These are phyloP conservation scores for Pyrenochaeta sp. DNA, from an alignment of 2,329 filamentous ascomycete genomes.

Conservation along the genomic window DNA sequence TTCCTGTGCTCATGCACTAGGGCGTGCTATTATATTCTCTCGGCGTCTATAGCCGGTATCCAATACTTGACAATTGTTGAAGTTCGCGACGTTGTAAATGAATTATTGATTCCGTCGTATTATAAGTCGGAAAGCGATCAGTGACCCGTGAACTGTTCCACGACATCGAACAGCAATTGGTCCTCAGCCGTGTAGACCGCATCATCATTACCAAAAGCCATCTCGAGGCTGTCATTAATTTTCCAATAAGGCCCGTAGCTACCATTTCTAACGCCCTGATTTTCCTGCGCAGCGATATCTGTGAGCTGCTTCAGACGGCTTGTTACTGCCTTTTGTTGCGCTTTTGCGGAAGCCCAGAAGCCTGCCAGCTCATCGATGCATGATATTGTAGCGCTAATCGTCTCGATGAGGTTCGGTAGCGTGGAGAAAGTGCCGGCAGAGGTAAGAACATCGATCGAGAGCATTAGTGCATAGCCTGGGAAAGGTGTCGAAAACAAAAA, in stretches of 20 bases:
- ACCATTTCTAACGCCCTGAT: constrained; percentile 40
- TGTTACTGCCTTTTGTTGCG: constrained; percentile 60
- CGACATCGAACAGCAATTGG: constrained; percentile 38
- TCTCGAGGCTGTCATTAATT: constrained; percentile 51
- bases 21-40: not conserved
- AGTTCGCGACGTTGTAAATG: not conserved
- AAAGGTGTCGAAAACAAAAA: constrained; percentile 63
- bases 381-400: constrained; percentile 62
- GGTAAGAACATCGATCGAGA: constrained; percentile 72
- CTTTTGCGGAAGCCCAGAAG: constrained; percentile 67
- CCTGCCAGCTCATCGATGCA: constrained; percentile 65
- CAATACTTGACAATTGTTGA: not conserved
- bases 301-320: constrained; percentile 57
- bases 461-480: constrained; percentile 67
- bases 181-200: constrained; percentile 51
- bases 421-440: constrained; percentile 59
- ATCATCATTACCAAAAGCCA: constrained; percentile 54
- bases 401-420: constrained; percentile 63
- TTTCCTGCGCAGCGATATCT: constrained; percentile 48
- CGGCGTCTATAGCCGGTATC: not conserved
- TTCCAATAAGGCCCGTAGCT: constrained; percentile 47
- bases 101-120: not conserved
- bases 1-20: too few species aligned
- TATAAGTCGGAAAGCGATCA: constrained; percentile 9
- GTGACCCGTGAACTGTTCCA: constrained; percentile 32